These are phyloP conservation scores for Lanzia echinophila DNA, from an alignment of 2,329 filamentous ascomycete species.

Conservation along the genomic window DNA sequence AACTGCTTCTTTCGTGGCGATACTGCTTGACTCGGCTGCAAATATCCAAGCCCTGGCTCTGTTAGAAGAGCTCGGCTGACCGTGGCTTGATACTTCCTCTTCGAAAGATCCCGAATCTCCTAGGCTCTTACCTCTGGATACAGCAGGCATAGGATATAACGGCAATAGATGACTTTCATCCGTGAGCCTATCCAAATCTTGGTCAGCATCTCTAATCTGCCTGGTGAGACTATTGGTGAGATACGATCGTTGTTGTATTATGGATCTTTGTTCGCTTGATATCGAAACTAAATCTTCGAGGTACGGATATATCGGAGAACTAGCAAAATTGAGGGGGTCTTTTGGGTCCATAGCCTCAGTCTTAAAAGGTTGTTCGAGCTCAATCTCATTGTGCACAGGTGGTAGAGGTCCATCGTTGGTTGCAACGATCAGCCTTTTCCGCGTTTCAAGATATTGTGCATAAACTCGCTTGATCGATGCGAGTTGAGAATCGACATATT, in stretches of 20 bases:
- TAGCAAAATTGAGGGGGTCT: slow-evolving; percentile 3
- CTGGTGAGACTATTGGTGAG: slow-evolving; percentile 44
- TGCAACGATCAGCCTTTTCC: slow-evolving; percentile 41
- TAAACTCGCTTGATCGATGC: slow-evolving; percentile 47
- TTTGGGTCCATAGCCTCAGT: not conserved
- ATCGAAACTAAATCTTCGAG: slow-evolving; percentile 46
- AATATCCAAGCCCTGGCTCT: slow-evolving; percentile 52
- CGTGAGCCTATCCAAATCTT: slow-evolving; percentile 46
- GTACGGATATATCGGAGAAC: slow-evolving; percentile 44
- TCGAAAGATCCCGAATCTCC: slow-evolving; percentile 37
- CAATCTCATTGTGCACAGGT: not conserved
- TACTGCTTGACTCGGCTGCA: slow-evolving; percentile 54
- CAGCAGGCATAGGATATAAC: slow-evolving; percentile 40
- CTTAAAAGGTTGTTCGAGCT: too few relatives aligned
- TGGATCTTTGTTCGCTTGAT: slow-evolving; percentile 49
- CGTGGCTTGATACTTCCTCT: slow-evolving; percentile 36
- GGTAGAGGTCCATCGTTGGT: slow-evolving; percentile 10
- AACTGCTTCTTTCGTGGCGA: slow-evolving; percentile 50
- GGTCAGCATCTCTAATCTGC: slow-evolving; percentile 44
- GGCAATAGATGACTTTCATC: slow-evolving; percentile 58
- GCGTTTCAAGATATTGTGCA: slow-evolving; percentile 42
- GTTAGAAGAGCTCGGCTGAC: slow-evolving; percentile 35
- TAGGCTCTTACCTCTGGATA: slow-evolving; percentile 16
- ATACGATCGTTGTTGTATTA: slow-evolving; percentile 53
- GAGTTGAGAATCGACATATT: slow-evolving; percentile 19